Evolutionary conservation across 2,329 filamentous ascomycete species (phyloP).

Genomic region (Arthrobotrys sinensis): DNA sequence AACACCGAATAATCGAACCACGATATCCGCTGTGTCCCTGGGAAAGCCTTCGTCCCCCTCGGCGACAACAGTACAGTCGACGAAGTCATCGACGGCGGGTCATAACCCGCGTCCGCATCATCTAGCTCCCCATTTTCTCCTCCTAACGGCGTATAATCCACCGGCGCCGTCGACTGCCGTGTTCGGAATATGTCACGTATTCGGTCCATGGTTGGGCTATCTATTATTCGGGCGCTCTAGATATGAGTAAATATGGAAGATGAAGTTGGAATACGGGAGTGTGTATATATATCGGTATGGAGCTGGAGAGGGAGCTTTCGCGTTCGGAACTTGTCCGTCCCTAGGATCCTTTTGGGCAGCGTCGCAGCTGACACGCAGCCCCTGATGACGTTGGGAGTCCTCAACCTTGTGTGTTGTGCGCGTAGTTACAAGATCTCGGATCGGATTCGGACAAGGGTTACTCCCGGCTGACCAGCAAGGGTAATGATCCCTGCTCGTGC

Average conservation of each 20-base stretch:
- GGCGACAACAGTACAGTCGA: conserved; percentile 64
- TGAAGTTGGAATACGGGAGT: not conserved
- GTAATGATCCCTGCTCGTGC: not conserved
- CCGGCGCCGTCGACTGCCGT: conserved; percentile 29
- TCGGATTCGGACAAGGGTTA: conserved; percentile 18
- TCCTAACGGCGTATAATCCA: conserved; percentile 46
- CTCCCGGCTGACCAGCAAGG: not conserved
- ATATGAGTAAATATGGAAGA: not conserved
- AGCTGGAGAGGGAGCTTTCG: not conserved
- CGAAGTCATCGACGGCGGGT: conserved; percentile 62
- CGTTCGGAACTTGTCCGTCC: conserved; percentile 34
- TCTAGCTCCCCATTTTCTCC: conserved; percentile 33
- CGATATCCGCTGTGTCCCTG: conserved; percentile 76
- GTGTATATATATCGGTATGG: not conserved
- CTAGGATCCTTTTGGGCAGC: not conserved
- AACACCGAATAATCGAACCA: conserved; percentile 90
- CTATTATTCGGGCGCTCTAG: not conserved
- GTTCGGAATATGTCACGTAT: conserved; percentile 43
- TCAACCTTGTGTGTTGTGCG: conserved; percentile 9
- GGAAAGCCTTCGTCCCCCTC: conserved; percentile 64
- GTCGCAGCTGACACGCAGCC: conserved; percentile 39
- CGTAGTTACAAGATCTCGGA: not conserved
- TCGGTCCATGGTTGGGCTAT: conserved; percentile 35
- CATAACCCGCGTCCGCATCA: conserved; percentile 31
- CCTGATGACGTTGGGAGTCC: conserved; percentile 38